These are phyloP conservation scores for Scutellaria minor DNA, from an alignment of 257 asterid genomes.

Conservation along the genomic window DNA sequence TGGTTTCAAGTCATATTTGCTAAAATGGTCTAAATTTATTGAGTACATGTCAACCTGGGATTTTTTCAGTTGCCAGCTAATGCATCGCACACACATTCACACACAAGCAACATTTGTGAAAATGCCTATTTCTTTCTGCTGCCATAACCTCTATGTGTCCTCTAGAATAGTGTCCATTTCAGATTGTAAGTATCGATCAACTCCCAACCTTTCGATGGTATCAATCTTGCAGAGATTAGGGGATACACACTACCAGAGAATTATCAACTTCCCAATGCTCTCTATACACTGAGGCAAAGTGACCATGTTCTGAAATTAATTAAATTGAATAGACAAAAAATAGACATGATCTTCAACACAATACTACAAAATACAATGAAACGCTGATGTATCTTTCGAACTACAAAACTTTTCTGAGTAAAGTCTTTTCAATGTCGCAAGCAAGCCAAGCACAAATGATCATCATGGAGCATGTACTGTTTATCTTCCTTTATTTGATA, in stretches of 20 bases:
- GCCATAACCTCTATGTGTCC: too few species aligned
- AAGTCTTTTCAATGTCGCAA: background rate
- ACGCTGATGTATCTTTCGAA: background rate
- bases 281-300: background rate
- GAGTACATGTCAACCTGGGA: background rate
- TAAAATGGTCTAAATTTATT: background rate
- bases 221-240: too few species aligned
- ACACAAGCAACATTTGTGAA: too few species aligned
- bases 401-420: background rate
- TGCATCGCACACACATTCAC: too few species aligned
- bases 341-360: background rate
- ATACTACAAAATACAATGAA: background rate
- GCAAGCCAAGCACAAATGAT: constrained; percentile 8
- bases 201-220: too few species aligned
- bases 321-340: background rate
- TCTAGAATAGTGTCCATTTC: too few species aligned
- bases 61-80: background rate
- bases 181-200: too few species aligned
- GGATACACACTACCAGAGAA: too few species aligned
- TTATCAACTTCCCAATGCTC: background rate
- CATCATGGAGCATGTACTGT: background rate
- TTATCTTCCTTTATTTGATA: background rate
- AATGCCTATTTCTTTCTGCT: too few species aligned
- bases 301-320: background rate
- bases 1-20: background rate